A percentile compares a stretch with the other conserved stretches of the same genome.
Evolutionary conservation across 2,329 filamentous ascomycete species (phyloP).

Genomic region (Didymella glomerata): DNA sequence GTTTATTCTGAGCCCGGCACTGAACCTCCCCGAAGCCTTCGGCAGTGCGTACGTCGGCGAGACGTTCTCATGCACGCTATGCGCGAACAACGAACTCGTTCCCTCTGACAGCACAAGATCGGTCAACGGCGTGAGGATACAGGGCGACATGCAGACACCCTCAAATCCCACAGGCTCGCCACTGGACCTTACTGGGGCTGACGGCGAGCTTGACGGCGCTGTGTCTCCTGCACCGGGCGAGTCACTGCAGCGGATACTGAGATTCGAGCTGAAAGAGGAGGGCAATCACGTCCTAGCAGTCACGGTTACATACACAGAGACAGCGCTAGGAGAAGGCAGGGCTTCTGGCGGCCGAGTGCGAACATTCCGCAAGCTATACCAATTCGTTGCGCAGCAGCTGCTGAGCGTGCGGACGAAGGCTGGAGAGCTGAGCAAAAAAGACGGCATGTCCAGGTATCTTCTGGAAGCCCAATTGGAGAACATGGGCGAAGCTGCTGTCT

Average conservation of each 20-base stretch:
- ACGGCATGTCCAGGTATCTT: conserved; percentile 66
- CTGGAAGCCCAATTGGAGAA: conserved; percentile 97
- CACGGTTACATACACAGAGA: conserved; percentile 93
- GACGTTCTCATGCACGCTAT: conserved; percentile 91
- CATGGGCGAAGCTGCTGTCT: conserved; percentile 82
- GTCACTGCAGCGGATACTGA: conserved; percentile 81
- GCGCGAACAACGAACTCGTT: conserved; percentile 86
- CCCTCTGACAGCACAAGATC: conserved; percentile 52
- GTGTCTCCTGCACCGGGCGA: conserved; percentile 63
- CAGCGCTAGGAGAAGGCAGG: conserved; percentile 62
- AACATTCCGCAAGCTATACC: conserved; percentile 94
- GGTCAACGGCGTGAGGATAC: conserved; percentile 80
- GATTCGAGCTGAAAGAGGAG: conserved; percentile 91
- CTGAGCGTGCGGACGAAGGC: conserved; percentile 92
- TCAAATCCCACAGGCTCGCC: conserved; percentile 69
- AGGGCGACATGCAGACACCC: conserved; percentile 95
- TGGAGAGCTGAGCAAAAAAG: conserved; percentile 64
- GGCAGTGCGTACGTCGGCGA: conserved; percentile 96
- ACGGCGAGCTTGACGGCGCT: conserved; percentile 46
- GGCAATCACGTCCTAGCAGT: conserved; percentile 93
- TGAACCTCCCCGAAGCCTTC: conserved; percentile 90
- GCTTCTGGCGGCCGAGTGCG: conserved; percentile 70
- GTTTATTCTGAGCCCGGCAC: conserved; percentile 67
- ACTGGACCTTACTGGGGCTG: conserved; percentile 63
- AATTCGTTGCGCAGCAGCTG: conserved; percentile 91